A percentile compares a stretch with the other conserved stretches of the same genome.
phyloP scores from a whole-genome alignment of 2,329 filamentous ascomycete genomes.

The Colletotrichum caudatum region DNA sequence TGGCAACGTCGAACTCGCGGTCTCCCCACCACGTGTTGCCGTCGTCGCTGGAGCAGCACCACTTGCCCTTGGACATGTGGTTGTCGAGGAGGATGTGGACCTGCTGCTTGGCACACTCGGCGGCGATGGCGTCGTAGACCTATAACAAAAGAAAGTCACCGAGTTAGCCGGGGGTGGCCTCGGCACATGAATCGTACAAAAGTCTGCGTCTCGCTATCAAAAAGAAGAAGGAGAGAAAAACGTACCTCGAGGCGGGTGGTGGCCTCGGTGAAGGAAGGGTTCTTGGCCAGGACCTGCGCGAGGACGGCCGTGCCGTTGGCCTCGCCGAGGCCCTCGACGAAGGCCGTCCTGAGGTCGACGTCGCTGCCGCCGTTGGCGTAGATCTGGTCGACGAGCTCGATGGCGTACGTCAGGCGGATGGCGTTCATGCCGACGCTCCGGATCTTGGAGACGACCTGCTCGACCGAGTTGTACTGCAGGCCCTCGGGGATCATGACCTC shows the following conservation, averaged over 20 bases:
- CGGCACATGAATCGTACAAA: no score
- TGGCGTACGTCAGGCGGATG: slow-evolving; percentile 72
- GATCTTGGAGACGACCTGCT: slow-evolving; percentile 65
- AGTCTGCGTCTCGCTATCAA: no score
- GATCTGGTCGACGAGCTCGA: slow-evolving; percentile 72
- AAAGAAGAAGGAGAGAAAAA: slow-evolving; percentile 25
- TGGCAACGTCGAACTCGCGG: slow-evolving; percentile 66
- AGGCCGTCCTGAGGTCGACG: slow-evolving; percentile 58
- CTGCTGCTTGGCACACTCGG: slow-evolving; percentile 65
- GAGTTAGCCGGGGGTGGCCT: no score
- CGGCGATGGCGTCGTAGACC: slow-evolving; percentile 70
- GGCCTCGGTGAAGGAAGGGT: slow-evolving; percentile 65
- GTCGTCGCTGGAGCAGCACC: slow-evolving; percentile 68
- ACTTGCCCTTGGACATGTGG: slow-evolving; percentile 68
- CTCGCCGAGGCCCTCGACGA: slow-evolving; percentile 60
- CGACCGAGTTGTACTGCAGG: slow-evolving; percentile 70
- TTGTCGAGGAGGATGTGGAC: slow-evolving; percentile 72
- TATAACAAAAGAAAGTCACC: background rate
- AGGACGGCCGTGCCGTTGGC: slow-evolving; percentile 66
- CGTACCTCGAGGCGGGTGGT: slow-evolving; percentile 66
- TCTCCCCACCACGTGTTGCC: slow-evolving; percentile 74
- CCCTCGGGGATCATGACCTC: slow-evolving; percentile 76
- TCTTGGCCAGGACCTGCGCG: slow-evolving; percentile 64
- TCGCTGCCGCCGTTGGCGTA: slow-evolving; percentile 62
- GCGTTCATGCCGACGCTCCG: slow-evolving; percentile 73